These are phyloP conservation scores for Rubroboletus satanas DNA, from an alignment of 768 basidiomycete species.

Conservation along the genomic window DNA sequence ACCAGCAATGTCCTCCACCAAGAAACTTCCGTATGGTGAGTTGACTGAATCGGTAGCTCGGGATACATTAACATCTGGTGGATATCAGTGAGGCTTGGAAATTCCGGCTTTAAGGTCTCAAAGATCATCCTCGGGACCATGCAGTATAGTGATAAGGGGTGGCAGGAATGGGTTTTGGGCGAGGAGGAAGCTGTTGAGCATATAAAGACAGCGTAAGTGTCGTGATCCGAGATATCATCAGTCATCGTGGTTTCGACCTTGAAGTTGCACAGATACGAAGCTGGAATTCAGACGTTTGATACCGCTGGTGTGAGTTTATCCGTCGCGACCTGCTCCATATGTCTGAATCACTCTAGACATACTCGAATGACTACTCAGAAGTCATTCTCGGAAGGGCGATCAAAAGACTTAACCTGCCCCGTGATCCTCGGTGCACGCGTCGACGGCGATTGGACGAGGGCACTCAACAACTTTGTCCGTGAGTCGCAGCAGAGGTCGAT, in stretches of 20 bases:
- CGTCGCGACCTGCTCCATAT: neutral
- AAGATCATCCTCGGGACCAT: conserved; percentile 48
- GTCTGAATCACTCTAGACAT: conserved; percentile 38
- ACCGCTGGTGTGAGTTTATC: conserved; percentile 29
- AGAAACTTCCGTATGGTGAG: conserved; percentile 34
- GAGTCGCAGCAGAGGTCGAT: conserved; percentile 34
- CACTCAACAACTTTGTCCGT: conserved; percentile 53
- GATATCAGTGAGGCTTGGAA: conserved; percentile 39
- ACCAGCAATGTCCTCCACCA: conserved; percentile 19
- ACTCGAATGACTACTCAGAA: conserved; percentile 66
- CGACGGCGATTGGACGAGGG: conserved; percentile 70
- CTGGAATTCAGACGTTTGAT: conserved; percentile 36
- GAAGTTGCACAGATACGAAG: conserved; percentile 28
- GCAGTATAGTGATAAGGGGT: conserved; percentile 44
- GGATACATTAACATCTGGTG: neutral
- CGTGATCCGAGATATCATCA: neutral
- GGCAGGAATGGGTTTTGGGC: conserved; percentile 51
- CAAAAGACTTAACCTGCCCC: conserved; percentile 61
- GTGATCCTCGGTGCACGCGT: conserved; percentile 68
- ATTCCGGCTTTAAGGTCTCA: conserved; percentile 49
- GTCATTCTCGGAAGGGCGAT: conserved; percentile 68
- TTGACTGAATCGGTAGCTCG: neutral
- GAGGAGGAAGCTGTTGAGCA: conserved; percentile 45
- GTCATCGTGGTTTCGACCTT: neutral
- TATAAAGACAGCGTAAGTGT: conserved; percentile 44